A percentile compares a stretch with the other conserved stretches of the same genome.
Evolutionary conservation across 495 filamentous ascomycete species (phyloP).

Genomic region (Aspergillus conjunctus): DNA sequence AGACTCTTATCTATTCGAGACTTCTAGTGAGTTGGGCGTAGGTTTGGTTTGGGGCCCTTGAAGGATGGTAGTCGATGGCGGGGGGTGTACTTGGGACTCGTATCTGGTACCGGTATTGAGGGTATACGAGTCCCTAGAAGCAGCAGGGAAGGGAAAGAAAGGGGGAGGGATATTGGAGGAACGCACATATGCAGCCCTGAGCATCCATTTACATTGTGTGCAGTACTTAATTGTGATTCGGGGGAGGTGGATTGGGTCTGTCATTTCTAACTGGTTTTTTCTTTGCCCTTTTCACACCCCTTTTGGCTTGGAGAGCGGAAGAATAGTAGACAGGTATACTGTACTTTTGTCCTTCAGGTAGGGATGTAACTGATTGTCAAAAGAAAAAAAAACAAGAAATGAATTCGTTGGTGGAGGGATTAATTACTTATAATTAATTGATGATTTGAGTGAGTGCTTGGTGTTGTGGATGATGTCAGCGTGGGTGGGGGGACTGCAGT

Average conservation of each 20-base stretch:
- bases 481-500: conserved; percentile 11
- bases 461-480: conserved; percentile 44
- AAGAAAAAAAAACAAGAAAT: background rate
- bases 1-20: too few species aligned
- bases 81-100: background rate
- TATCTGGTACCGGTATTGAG: background rate
- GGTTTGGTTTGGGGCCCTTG: too few species aligned
- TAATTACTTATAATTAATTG: too few species aligned
- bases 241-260: conserved; percentile 45
- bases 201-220: conserved; percentile 89
- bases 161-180: background rate
- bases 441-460: too few species aligned
- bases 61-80: background rate
- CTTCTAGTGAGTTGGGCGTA: too few species aligned
- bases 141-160: background rate
- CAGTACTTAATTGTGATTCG: conserved; percentile 78
- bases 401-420: background rate
- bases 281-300: background rate
- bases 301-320: background rate
- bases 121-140: background rate
- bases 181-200: conserved; percentile 78
- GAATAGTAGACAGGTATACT: background rate
- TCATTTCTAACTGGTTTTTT: background rate
- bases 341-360: background rate
- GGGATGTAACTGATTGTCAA: background rate